phyloP scores from a whole-genome alignment of 1,284 basidiomycete species.

The Microbotryum intermedium region DNA sequence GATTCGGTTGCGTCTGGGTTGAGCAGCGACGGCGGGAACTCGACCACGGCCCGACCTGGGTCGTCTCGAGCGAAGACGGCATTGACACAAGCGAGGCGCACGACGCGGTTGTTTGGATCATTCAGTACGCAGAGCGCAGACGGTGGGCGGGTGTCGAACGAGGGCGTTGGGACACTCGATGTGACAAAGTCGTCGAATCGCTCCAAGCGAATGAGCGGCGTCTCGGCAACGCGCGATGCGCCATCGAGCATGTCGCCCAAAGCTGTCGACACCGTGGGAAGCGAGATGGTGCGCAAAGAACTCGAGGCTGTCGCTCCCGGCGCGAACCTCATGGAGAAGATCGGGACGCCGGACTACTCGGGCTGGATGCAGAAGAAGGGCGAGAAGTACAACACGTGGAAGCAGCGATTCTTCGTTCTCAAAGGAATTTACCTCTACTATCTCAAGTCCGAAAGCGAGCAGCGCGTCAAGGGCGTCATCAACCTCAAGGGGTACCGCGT shows the following conservation, averaged over 20 bases:
- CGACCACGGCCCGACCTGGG: too few relatives aligned
- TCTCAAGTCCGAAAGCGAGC: slow-evolving; percentile 67
- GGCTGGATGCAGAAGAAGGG: slow-evolving; percentile 97
- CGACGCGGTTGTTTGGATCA: slow-evolving; percentile 24
- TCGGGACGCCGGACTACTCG: slow-evolving; percentile 73
- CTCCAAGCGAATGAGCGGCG: not conserved
- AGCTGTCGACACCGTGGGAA: slow-evolving; percentile 25
- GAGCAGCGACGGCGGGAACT: too few relatives aligned
- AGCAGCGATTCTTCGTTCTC: slow-evolving; percentile 83
- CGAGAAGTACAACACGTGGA: slow-evolving; percentile 90
- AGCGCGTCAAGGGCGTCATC: slow-evolving; percentile 90
- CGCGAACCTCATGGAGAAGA: slow-evolving; percentile 62
- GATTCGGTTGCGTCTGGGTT: not conserved
- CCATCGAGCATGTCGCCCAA: slow-evolving; percentile 39
- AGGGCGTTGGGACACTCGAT: too few relatives aligned
- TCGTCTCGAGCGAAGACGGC: too few relatives aligned
- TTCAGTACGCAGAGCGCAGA: slow-evolving; percentile 7
- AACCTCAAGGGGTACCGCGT: slow-evolving; percentile 89
- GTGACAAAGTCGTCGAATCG: slow-evolving; percentile 9
- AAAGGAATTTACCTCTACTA: slow-evolving; percentile 86
- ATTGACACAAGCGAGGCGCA: slow-evolving; percentile 10
- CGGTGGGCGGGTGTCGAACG: too few relatives aligned
- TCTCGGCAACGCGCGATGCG: slow-evolving; percentile 36
- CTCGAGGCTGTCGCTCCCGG: slow-evolving; percentile 38
- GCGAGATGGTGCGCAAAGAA: slow-evolving; percentile 44